These are phyloP conservation scores for Emergomyces pasteurianus DNA, from an alignment of 2,329 filamentous ascomycete species.

Conservation along the genomic window DNA sequence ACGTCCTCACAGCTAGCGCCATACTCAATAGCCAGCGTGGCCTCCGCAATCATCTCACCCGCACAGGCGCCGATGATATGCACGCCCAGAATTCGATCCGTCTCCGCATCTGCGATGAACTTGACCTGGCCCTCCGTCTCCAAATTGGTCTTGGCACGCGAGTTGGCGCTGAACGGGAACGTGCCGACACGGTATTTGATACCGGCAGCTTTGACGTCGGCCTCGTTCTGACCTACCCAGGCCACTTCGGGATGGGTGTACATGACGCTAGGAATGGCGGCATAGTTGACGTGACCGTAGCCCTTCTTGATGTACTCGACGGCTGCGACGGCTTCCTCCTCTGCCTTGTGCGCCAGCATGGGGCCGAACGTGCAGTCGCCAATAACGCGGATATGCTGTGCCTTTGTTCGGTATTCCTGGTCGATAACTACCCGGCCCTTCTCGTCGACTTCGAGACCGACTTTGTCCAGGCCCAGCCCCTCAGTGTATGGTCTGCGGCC, in stretches of 20 bases:
- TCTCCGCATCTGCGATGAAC: slow-evolving; percentile 92
- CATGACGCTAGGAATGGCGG: slow-evolving; percentile 95
- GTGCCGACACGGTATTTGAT: slow-evolving; percentile 86
- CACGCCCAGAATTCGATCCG: slow-evolving; percentile 84
- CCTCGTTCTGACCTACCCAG: slow-evolving; percentile 96
- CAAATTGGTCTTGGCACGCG: slow-evolving; percentile 94
- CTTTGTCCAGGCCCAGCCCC: slow-evolving; percentile 85
- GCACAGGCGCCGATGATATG: slow-evolving; percentile 95
- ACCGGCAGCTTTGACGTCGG: slow-evolving; percentile 80
- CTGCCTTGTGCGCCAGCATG: slow-evolving; percentile 98
- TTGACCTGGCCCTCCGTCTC: slow-evolving; percentile 95
- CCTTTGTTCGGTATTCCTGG: slow-evolving; percentile 96
- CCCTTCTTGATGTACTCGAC: slow-evolving; percentile 98
- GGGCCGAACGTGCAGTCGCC: slow-evolving; percentile 95
- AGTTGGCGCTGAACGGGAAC: slow-evolving; percentile 98
- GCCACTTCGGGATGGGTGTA: slow-evolving; percentile 98
- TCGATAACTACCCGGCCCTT: slow-evolving; percentile 93
- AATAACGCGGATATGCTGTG: slow-evolving; percentile 91
- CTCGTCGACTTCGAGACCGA: slow-evolving; percentile 73
- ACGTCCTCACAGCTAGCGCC: slow-evolving; percentile 92
- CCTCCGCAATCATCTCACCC: slow-evolving; percentile 99
- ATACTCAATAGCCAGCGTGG: slow-evolving; percentile 88
- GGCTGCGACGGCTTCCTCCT: slow-evolving; percentile 91
- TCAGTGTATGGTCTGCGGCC: slow-evolving; percentile 89
- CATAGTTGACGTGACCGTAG: slow-evolving; percentile 98